A percentile compares a stretch with the other conserved stretches of the same genome.
Evolutionary conservation across 768 basidiomycete species (phyloP).

Genomic region (Leccinum olivaceopallidum): DNA sequence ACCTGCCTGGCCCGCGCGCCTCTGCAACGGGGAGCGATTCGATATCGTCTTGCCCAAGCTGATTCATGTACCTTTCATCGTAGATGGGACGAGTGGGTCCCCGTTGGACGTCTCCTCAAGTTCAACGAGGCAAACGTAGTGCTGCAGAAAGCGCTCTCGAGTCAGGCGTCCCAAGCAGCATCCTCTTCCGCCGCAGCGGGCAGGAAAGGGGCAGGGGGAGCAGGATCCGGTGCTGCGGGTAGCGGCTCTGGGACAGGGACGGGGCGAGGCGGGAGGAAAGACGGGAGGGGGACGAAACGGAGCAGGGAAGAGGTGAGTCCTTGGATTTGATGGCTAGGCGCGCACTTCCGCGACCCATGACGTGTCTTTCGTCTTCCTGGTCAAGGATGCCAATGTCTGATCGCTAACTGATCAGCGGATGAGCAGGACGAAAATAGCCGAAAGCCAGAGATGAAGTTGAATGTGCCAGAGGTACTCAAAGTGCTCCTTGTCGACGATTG

Average conservation of each 20-base stretch:
- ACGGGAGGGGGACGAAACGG: constrained; percentile 68
- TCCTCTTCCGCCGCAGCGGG: constrained; percentile 34
- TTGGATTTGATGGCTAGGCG: background rate
- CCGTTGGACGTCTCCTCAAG: constrained; percentile 77
- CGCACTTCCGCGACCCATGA: background rate
- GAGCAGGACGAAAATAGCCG: constrained; percentile 70
- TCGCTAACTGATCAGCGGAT: constrained; percentile 1
- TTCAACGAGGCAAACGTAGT: constrained; percentile 77
- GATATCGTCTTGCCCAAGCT: background rate
- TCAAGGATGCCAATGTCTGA: background rate
- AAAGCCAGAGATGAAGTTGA: constrained; percentile 88
- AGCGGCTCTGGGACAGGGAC: constrained; percentile 25
- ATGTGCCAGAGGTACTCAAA: constrained; percentile 89
- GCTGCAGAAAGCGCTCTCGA: constrained; percentile 68
- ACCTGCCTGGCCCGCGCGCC: background rate
- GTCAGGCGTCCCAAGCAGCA: constrained; percentile 44
- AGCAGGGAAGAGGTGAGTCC: constrained; percentile 68
- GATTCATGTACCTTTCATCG: background rate
- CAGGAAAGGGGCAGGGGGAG: constrained; percentile 24
- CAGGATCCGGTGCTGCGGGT: constrained; percentile 31
- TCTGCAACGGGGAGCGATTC: background rate
- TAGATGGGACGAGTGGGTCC: constrained; percentile 62
- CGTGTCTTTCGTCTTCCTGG: background rate
- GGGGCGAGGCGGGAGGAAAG: constrained; percentile 47
- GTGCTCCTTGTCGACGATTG: constrained; percentile 93